Evolutionary conservation across 2,329 filamentous ascomycete species (phyloP).

Genomic region (Cercospora berteroae): DNA sequence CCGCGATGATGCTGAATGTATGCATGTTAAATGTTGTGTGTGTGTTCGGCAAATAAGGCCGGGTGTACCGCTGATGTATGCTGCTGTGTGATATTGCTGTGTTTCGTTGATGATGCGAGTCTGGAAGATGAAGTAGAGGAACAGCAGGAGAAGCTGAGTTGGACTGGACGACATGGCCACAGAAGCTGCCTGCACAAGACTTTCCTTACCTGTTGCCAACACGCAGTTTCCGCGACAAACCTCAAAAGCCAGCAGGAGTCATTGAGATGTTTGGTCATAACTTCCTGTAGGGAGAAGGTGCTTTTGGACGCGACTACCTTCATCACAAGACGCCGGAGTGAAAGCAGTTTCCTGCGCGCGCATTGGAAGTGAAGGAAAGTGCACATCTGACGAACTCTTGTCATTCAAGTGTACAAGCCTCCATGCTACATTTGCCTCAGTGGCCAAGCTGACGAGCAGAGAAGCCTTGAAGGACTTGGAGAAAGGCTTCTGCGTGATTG

Average conservation of each 20-base stretch:
- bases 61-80: background rate
- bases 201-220: background rate
- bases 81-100: slow-evolving; percentile 1
- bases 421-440: background rate
- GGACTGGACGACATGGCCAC: background rate
- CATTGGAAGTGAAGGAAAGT: background rate
- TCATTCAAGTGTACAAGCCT: background rate
- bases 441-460: background rate
- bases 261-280: background rate
- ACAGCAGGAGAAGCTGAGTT: background rate
- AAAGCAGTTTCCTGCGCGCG: background rate
- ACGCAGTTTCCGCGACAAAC: background rate
- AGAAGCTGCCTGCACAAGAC: background rate
- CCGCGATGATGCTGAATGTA: background rate
- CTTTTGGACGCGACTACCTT: background rate
- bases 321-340: background rate
- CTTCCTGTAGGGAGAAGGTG: background rate
- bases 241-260: background rate
- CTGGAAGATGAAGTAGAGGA: slow-evolving; percentile 1
- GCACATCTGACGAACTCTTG: background rate
- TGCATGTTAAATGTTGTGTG: background rate
- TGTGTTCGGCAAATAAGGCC: background rate
- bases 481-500: too few relatives aligned
- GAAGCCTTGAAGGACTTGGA: too few relatives aligned
- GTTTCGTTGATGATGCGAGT: background rate